Evolutionary conservation across 352 stramenopile species (phyloP), one percentile per base, ranked within the genome.

Genomic region (Pythium biforme): DNA sequence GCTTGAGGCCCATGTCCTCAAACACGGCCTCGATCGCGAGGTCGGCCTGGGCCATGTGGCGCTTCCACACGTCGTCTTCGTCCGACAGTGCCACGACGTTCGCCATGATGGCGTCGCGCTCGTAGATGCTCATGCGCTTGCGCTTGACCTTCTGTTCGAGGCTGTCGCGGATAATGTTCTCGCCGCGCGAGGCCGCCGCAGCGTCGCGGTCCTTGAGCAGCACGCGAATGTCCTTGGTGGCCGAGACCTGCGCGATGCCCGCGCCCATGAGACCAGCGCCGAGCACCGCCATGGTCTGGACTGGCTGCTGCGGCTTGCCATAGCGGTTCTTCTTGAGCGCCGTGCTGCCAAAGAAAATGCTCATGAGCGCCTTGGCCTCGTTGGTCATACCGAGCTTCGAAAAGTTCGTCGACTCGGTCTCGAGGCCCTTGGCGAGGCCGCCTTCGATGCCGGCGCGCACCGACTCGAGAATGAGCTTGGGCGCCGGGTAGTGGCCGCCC

Each of bases 11-110:
- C 56, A 99, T 83, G 73, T 99, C 94, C 71, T 99, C 97, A 69
- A 99, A 98, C 1, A 99, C 97, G 15, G 97, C 97, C 74, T 99
- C 97, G 68, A 99, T 98, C 20, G 98, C 92, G 27, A 99, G 81
- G 73, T 99, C 97, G 23, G 92, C 92, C n/a, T 83, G 73, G 46
- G 69, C 78, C 64, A 99, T 98, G 70, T 99, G 93, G 29, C 74
- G 80, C 75, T 98, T 92, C 90, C 86, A 97, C 26, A 93, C 72
- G 31, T 90, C 81, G 66, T 90, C 91, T 26, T 97, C 81, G 72
- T 99, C 95, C 22, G 94, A 97, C 27, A 99, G 72, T 62, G 92
- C 85, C 50, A 97, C 83, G 1, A 99, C 81, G 59, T 94, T 91
- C 39, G 92, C 89, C 70, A 94, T 96, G 29, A 97, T 86, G 6